Evolutionary conservation across 768 basidiomycete species (phyloP), one percentile per base, ranked within the genome.

Genomic region (Macrolepiota fuliginosa): DNA sequence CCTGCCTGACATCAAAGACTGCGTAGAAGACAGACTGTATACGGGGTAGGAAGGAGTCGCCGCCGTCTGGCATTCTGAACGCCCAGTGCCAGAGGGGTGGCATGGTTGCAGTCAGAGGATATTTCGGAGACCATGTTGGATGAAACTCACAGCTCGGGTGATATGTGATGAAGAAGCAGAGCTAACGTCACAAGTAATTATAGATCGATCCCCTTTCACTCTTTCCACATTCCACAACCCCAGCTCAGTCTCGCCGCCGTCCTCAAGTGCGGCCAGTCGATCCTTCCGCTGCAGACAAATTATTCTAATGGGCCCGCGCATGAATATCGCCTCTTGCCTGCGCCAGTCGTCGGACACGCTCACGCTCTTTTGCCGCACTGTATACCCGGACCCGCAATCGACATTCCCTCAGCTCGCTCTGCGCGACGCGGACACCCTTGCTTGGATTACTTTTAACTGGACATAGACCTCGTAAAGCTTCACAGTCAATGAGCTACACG

Each of bases 1-100:
- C 96, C 58, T 90, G 85, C 4, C 76, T 77, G 39, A 89, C 82
- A 74, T 98, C 94, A 71, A 99, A 98, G 13, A 91, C 87, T 3
- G 96, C 90, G 69, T 97, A 98, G 78, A 98, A 98, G 13, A 96
- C 90, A 11, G 93, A 94, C 67, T 89, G 86, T 60, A 93, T 90
- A 55, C 82, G 79, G 39, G 91, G 91, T 50, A 89, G 81, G 74
- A 90, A 94, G 10, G 91, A 92, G 72, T 87, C 87, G 40, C 72
- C 73, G n/a, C 71, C 71, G 60, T 74, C 70, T 61, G 73, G 69
- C 72, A 73, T 74, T 13, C 58, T 59, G 27, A 59, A 59, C 10
- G 58, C 50, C 58, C 58, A 52, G 24, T 58, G 57, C 57, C 57
- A 58, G 17, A 58, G 49, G 24, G 58, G 50, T 24, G 57, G 60